A percentile compares a stretch with the other conserved stretches of the same genome.
Conservation (phyloP, 148 eudicot species). For the Chenopodium album region DNA sequence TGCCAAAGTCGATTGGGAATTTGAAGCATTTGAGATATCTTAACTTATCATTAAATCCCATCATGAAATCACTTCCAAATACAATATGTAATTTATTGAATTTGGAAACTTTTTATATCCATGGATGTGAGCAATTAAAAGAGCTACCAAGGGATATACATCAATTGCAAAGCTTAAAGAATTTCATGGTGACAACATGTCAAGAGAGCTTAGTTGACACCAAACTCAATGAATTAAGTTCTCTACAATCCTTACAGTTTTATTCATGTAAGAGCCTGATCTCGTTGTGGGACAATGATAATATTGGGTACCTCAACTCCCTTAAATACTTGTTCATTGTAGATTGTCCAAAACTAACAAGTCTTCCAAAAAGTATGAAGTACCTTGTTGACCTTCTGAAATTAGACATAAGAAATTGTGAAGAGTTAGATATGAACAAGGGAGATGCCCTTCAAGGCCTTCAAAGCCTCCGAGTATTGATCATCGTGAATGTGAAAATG, state of each 20-base stretch:
- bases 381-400: too few species aligned
- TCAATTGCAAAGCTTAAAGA: constrained; percentile 30
- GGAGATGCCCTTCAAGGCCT: constrained; percentile 39
- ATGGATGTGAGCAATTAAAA: constrained; percentile 24
- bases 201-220: constrained; percentile 11
- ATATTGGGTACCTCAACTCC: too few species aligned
- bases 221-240: neutral
- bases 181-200: constrained; percentile 35
- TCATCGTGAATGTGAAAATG: constrained; percentile 12
- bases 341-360: constrained; percentile 38
- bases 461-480: constrained; percentile 16
- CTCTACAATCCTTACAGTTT: constrained; percentile 31
- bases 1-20: constrained; percentile 43
- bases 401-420: constrained; percentile 13
- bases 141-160: neutral
- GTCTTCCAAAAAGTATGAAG: constrained; percentile 33
- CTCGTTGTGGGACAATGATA: constrained; percentile 30
- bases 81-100: constrained; percentile 41
- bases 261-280: constrained; percentile 20
- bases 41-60: constrained; percentile 29
- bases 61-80: constrained; percentile 18
- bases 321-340: constrained; percentile 12
- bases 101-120: constrained; percentile 33
- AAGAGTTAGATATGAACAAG: constrained; percentile 32
- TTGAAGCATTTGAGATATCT: constrained; percentile 36